Base-by-base conservation (phyloP, 164 flowering plant species). In the Vitis rotundifolia region DNA sequence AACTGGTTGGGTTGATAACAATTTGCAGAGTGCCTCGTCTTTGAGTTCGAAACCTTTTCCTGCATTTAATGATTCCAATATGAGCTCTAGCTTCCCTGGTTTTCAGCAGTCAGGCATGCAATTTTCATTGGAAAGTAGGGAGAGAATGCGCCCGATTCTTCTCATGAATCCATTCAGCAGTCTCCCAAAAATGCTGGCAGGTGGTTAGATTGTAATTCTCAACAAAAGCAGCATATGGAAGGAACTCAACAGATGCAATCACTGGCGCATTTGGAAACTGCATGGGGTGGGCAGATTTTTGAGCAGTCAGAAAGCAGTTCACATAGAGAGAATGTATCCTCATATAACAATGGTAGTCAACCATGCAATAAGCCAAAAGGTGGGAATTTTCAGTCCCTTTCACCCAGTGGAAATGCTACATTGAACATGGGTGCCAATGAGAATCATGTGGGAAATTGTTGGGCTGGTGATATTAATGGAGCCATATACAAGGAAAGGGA, bases 1-100 rank as follows among this genome's bases (percentile, higher is more conserved):
- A 44, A 57, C 71, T 51, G 70, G 74, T 63, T 85, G 86, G 87
- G 73, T 69, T 63, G 85, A 83, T 58, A 75, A 73, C 73, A 86
- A 76, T 66, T 64, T 79, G 74, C 90, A 73, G 62, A 75, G 71
- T 67, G 70, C 75, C 28, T 68, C 84, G 64, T 84, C 91, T 44
- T 73, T 80, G 68, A 75, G 70, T 71, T 81, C 88, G 54, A 80
- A 80, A 68, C 78, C 86, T 37, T 70, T 73, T 64, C 69, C 71
- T 2, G 15, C 67, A 37, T 69, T 73, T 56, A 80, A 71, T 63
- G 80, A 83, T 60, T 71, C 83, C 44, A 75, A 75, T 73, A 31
- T 71, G 65, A 69, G 75, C 61, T 70, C 83, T 31, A 76, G 75
- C 68, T 70, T 80, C 64, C 78, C 78, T 67, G 84, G 75, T 11